Evolutionary conservation across 129 eudicot genomes (phyloP).

Genomic region (Sambucus nigra): DNA sequence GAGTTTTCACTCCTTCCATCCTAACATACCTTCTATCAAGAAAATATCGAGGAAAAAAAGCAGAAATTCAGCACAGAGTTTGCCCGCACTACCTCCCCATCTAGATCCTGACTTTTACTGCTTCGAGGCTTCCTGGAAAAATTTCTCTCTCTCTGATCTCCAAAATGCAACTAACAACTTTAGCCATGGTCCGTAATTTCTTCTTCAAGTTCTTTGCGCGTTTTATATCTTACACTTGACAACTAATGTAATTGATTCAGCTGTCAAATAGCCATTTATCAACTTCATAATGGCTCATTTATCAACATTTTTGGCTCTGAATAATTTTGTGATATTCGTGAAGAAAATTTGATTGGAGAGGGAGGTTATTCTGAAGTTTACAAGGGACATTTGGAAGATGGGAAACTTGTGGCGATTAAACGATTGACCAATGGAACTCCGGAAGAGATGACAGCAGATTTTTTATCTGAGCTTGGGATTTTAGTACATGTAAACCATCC

Average conservation of each 20-base stretch:
- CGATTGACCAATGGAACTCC: constrained; percentile 60
- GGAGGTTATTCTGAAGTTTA: constrained; percentile 96
- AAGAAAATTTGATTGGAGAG: constrained; percentile 75
- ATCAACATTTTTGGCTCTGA: background rate
- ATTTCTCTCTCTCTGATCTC: constrained; percentile 58
- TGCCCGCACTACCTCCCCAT: constrained; percentile 38
- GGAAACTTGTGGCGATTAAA: constrained; percentile 67
- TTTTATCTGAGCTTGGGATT: constrained; percentile 89
- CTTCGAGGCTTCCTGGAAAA: constrained; percentile 70
- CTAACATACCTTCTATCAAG: constrained; percentile 46
- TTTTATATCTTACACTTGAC: background rate
- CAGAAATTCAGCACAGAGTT: constrained; percentile 29
- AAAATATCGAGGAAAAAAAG: constrained; percentile 54
- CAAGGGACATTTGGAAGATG: constrained; percentile 63
- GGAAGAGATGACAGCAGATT: constrained; percentile 86
- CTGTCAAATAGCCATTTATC: too few species aligned
- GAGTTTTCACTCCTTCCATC: constrained; percentile 55
- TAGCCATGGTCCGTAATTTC: constrained; percentile 39
- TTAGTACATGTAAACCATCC: constrained; percentile 96
- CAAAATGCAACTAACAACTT: constrained; percentile 50
- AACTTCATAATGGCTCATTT: too few species aligned
- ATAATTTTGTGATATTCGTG: constrained; percentile 2
- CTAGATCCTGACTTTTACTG: constrained; percentile 47
- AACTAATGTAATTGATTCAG: too few species aligned
- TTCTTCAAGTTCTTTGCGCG: too few species aligned